Evolutionary conservation across 1,139 yeast genomes (phyloP), one percentile per base, ranked within the genome.

Genomic region (Magnusiomyces ingens): DNA sequence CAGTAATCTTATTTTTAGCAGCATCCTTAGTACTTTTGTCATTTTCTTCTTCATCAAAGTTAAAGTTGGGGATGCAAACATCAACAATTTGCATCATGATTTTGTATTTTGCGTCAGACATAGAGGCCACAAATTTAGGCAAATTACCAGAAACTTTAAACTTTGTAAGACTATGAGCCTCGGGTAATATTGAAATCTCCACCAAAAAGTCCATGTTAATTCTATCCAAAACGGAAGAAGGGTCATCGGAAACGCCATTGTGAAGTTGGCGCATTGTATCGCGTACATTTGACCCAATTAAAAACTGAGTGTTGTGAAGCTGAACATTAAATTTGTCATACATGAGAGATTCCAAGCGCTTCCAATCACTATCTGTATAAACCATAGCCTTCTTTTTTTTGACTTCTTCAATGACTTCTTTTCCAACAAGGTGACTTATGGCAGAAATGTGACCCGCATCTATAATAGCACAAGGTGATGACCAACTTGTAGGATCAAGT

Each of bases 401-500:
- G 51, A 91, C 80, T 57, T 84, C 84, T 52, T 84, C 83, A 42
- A 90, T 79, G 50, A 80, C 81, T 2, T 79, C 77, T 60, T 80
- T 80, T 49, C 88, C 88, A 1, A 85, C 96, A 48, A 91, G 75
- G 59, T 90, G 93, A 67, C 96, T 88, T 1, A 76, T 72, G 6
- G 93, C 82, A 62, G 91, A 84, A 37, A 94, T 84, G 67, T 93
- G 97, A 64, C 99, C 99, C 13, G 98, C 97, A 76, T 94, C 99
- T 54, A 94, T 75, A 13, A 93, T 81, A 3, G 93, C 91, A 57
- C 95, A 96, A 0, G 97, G 95, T 0, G 97, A 82, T 45, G 85
- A 77, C 82, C 88, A 82, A 59, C 80, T 81, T 13, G 81, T 78
- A 0, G 95, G 87, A 64, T 89, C 88, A 19, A 89, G 74, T 0